These are phyloP conservation scores for Sphaceloma murrayae DNA, from an alignment of 2,329 filamentous ascomycete species.

Conservation along the genomic window DNA sequence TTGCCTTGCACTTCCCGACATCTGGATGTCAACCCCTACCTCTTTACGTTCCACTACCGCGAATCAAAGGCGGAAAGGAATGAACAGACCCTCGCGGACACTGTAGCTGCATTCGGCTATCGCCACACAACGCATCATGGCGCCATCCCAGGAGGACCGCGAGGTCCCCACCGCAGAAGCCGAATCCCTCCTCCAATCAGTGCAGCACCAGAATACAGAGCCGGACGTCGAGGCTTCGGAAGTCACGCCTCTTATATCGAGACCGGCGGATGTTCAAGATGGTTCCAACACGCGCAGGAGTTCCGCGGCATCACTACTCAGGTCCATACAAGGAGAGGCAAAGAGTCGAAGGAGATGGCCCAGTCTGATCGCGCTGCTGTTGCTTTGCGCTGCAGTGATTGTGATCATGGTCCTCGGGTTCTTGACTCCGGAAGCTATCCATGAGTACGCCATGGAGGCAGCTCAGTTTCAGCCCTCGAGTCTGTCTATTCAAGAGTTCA, in stretches of 20 bases:
- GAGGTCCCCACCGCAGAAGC: conserved; percentile 5
- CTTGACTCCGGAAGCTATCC: conserved; percentile 66
- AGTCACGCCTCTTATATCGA: conserved; percentile 11
- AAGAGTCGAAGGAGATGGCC: conserved; percentile 56
- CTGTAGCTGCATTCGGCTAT: background rate
- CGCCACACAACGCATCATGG: conserved; percentile 2
- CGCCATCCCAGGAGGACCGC: background rate
- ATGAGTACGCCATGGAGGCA: conserved; percentile 79
- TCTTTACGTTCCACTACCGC: no score
- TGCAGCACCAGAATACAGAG: background rate
- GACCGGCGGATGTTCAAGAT: conserved; percentile 1
- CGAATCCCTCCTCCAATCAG: background rate
- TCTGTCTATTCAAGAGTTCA: conserved; percentile 78
- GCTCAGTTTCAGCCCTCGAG: conserved; percentile 72
- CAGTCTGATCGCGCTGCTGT: conserved; percentile 60
- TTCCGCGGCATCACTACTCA: conserved; percentile 31
- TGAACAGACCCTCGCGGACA: background rate
- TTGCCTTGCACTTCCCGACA: conserved; percentile 5
- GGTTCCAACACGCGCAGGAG: conserved; percentile 7
- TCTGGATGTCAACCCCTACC: no score
- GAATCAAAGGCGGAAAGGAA: no score
- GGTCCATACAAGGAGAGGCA: conserved; percentile 26
- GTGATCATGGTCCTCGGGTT: conserved; percentile 70
- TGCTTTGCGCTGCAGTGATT: conserved; percentile 55
- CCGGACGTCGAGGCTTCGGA: conserved; percentile 11